A percentile compares a stretch with the other conserved stretches of the same genome.
phyloP scores from a whole-genome alignment of 208 protist species.

The Crithidia brevicula region DNA sequence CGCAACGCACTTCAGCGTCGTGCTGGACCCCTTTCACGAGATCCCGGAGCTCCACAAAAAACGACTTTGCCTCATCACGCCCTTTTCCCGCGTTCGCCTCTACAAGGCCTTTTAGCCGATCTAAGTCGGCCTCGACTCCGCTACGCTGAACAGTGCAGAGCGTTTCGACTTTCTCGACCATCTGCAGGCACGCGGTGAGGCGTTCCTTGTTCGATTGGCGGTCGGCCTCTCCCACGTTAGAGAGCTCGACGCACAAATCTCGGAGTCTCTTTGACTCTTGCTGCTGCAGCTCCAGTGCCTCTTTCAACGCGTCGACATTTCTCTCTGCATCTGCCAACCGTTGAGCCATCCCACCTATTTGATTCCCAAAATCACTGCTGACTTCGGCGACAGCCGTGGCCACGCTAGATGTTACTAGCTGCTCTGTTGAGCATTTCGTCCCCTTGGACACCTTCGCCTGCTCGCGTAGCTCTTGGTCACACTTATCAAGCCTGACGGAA shows the following conservation, averaged over 20 bases:
- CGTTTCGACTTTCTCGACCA: conserved; percentile 23
- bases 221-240: conserved; percentile 13
- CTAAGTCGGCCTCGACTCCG: conserved; percentile 2
- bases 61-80: conserved; percentile 22
- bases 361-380: background rate
- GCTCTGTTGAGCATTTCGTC: background rate
- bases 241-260: conserved; percentile 16
- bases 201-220: conserved; percentile 18
- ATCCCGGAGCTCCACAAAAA: conserved; percentile 19
- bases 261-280: conserved; percentile 15
- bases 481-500: background rate
- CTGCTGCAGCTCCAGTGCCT: background rate
- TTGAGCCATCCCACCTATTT: background rate
- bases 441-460: background rate
- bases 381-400: background rate
- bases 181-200: conserved; percentile 21
- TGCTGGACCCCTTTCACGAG: conserved; percentile 4
- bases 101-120: background rate
- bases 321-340: conserved; percentile 4
- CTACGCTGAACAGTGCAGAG: conserved; percentile 15
- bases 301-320: background rate
- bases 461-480: background rate
- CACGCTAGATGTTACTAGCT: background rate
- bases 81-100: background rate
- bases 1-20: conserved; percentile 1